A percentile compares a stretch with the other conserved stretches of the same genome.
Conservation (phyloP, 2,329 filamentous ascomycete genomes). For the Sclerotinia minor region DNA sequence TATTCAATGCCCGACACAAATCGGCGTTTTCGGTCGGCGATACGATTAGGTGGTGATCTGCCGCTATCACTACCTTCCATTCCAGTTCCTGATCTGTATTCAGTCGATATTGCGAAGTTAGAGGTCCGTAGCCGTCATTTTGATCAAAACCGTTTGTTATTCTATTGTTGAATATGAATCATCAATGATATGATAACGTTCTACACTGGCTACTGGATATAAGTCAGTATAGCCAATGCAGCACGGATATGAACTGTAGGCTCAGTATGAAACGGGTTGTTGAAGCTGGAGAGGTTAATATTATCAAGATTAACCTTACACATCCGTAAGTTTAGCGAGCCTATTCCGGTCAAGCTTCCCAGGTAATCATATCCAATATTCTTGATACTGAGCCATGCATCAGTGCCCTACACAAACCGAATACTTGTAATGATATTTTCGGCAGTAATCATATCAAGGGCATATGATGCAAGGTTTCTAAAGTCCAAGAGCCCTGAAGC, state of each 20-base stretch:
- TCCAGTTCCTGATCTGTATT: slow-evolving; percentile 50
- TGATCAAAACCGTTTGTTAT: neutral
- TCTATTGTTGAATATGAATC: slow-evolving; percentile 5
- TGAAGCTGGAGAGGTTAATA: slow-evolving; percentile 42
- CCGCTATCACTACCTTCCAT: slow-evolving; percentile 40
- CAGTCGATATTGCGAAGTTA: slow-evolving; percentile 51
- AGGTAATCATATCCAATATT: slow-evolving; percentile 50
- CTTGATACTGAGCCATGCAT: slow-evolving; percentile 42
- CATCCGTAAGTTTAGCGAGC: slow-evolving; percentile 49
- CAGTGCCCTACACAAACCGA: slow-evolving; percentile 40
- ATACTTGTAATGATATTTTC: slow-evolving; percentile 28
- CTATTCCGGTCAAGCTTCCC: slow-evolving; percentile 50
- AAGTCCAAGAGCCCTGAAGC: slow-evolving; percentile 42
- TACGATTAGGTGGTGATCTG: slow-evolving; percentile 48
- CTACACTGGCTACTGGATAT: neutral
- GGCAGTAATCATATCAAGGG: slow-evolving; percentile 30
- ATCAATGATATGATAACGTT: slow-evolving; percentile 19
- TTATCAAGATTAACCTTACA: slow-evolving; percentile 49
- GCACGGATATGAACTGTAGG: slow-evolving; percentile 24
- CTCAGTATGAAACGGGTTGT: slow-evolving; percentile 23
- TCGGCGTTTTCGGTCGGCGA: slow-evolving; percentile 47
- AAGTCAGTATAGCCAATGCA: slow-evolving; percentile 2
- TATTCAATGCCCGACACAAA: slow-evolving; percentile 52
- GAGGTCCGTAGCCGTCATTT: slow-evolving; percentile 53
- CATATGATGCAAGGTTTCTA: slow-evolving; percentile 30